Percentiles rank a stretch among this genome's conserved stretches.
Evolutionary conservation across 164 flowering plant genomes (phyloP).

Genomic region (Stephania cephalantha): DNA sequence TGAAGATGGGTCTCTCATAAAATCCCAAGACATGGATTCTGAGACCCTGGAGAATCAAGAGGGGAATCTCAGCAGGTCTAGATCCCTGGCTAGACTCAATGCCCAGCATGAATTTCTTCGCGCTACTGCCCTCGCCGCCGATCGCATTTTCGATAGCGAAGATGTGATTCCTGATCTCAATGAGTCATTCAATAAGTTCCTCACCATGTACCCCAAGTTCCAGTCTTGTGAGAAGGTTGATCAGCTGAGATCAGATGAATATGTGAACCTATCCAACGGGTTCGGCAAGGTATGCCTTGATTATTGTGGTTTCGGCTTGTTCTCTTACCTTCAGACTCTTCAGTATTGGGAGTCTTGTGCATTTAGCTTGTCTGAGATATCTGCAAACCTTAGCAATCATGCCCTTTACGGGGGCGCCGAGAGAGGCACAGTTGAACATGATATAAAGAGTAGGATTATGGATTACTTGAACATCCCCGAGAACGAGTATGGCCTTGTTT

Average conservation of each 20-base stretch:
- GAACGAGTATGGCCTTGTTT: slow-evolving; percentile 72
- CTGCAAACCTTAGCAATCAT: slow-evolving; percentile 58
- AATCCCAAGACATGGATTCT: slow-evolving; percentile 53
- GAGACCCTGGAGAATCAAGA: slow-evolving; percentile 38
- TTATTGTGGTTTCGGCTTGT: slow-evolving; percentile 78
- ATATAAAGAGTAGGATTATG: slow-evolving; percentile 62
- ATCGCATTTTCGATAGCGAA: slow-evolving; percentile 33
- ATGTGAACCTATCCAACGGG: slow-evolving; percentile 43
- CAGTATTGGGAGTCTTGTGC: slow-evolving; percentile 55
- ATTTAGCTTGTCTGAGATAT: slow-evolving; percentile 58
- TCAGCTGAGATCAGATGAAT: slow-evolving; percentile 53
- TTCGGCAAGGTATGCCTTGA: slow-evolving; percentile 51
- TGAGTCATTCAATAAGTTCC: slow-evolving; percentile 52
- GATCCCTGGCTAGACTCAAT: slow-evolving; percentile 54
- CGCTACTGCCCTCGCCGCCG: slow-evolving; percentile 61
- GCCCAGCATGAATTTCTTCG: slow-evolving; percentile 59
- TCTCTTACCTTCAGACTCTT: slow-evolving; percentile 54
- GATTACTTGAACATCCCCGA: slow-evolving; percentile 69
- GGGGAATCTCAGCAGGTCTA: slow-evolving; percentile 40
- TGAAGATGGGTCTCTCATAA: slow-evolving; percentile 75
- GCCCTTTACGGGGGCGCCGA: slow-evolving; percentile 62
- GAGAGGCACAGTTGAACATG: slow-evolving; percentile 49
- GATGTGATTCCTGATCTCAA: slow-evolving; percentile 42
- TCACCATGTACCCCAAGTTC: slow-evolving; percentile 68
- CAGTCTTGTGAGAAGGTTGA: slow-evolving; percentile 59